Conservation (phyloP, 495 filamentous ascomycete genomes). For the Oidiodendron maius region DNA sequence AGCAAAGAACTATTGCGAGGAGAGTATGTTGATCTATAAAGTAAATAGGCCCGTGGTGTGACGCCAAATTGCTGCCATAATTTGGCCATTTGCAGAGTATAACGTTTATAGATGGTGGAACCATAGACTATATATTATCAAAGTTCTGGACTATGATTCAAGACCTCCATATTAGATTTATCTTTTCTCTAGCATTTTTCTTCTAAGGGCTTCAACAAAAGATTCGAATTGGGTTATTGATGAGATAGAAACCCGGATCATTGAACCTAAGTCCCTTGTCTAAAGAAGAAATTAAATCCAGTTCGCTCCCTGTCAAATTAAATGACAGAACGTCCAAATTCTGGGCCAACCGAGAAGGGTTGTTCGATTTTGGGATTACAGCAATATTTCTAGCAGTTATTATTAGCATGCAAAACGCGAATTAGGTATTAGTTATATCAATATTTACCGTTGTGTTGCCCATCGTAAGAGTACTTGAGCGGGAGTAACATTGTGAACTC, state of each 20-base stretch:
- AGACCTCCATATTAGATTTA: no score
- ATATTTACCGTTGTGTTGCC: slow-evolving; percentile 50
- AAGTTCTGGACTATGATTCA: no score
- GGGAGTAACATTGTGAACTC: slow-evolving; percentile 50
- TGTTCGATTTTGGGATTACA: slow-evolving; percentile 70
- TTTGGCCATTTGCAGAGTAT: no score
- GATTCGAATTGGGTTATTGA: slow-evolving; percentile 9
- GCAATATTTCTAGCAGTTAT: slow-evolving; percentile 42
- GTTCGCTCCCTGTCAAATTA: slow-evolving; percentile 42
- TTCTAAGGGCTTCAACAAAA: slow-evolving; percentile 12
- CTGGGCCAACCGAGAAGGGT: slow-evolving; percentile 41
- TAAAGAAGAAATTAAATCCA: slow-evolving; percentile 46
- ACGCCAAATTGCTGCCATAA: no score
- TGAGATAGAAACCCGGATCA: slow-evolving; percentile 34
- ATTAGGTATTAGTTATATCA: neutral
- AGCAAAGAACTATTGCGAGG: no score
- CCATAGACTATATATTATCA: no score
- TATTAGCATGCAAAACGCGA: neutral
- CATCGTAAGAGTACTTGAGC: slow-evolving; percentile 67
- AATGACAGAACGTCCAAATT: slow-evolving; percentile 52
- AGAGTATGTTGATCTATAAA: no score
- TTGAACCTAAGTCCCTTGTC: slow-evolving; percentile 56
- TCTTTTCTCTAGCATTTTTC: neutral
- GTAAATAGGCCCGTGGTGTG: no score
- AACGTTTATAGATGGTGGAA: no score